A percentile compares a stretch with the other conserved stretches of the same genome.
These are phyloP conservation scores for Rosa chinensis DNA, from an alignment of 306 rosid genomes.

Conservation along the genomic window DNA sequence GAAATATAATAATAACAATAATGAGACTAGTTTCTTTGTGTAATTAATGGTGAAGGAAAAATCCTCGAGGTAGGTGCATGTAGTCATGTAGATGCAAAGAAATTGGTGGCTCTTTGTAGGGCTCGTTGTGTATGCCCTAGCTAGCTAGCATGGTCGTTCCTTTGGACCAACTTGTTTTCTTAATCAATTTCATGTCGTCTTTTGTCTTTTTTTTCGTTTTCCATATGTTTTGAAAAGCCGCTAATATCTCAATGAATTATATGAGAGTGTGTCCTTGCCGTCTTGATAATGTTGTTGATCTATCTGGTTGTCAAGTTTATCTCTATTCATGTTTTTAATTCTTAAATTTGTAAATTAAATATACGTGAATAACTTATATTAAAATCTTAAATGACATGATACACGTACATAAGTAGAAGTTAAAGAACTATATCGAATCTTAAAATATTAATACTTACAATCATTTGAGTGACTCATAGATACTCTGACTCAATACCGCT, in stretches of 20 bases:
- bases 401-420: neutral
- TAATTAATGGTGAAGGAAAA: slow-evolving; percentile 6
- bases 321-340: neutral
- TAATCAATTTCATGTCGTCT: neutral
- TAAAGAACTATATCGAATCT: neutral
- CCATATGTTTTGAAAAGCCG: neutral
- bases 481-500: neutral
- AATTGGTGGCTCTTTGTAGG: slow-evolving; percentile 8
- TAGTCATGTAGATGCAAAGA: slow-evolving; percentile 4
- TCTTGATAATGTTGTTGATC: neutral
- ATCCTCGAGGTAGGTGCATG: slow-evolving; percentile 16
- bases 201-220: neutral
- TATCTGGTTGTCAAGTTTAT: neutral
- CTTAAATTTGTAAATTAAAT: neutral
- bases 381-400: neutral
- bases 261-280: neutral
- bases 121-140: neutral
- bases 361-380: neutral
- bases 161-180: neutral
- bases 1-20: neutral
- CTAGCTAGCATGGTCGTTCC: neutral
- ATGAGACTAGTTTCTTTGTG: neutral
- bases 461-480: neutral
- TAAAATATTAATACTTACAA: too few relatives aligned
- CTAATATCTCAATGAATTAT: slow-evolving; percentile 1